Percentiles rank a stretch among this genome's conserved stretches.
These are phyloP conservation scores for Malassezia caprae DNA, from an alignment of 1,284 basidiomycete genomes.

Conservation along the genomic window DNA sequence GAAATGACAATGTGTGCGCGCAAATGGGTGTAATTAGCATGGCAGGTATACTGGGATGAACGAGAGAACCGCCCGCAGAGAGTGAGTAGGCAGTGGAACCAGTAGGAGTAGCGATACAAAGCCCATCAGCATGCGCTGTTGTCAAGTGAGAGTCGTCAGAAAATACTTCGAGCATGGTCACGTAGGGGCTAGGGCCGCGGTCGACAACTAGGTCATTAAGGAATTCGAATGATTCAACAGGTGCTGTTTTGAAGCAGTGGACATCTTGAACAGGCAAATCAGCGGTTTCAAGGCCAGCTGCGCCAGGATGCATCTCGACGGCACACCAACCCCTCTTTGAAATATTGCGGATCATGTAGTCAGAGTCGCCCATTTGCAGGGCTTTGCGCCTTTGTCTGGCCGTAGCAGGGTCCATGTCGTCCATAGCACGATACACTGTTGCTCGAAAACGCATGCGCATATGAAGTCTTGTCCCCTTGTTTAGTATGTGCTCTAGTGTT, in stretches of 20 bases:
- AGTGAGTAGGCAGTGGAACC: slow-evolving; percentile 91
- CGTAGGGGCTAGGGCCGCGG: slow-evolving; percentile 92
- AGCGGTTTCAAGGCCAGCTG: slow-evolving; percentile 1
- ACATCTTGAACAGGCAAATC: slow-evolving; percentile 61
- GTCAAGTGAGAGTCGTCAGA: slow-evolving; percentile 99
- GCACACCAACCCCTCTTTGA: slow-evolving; percentile 39
- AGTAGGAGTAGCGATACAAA: slow-evolving; percentile 91
- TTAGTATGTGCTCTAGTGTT: slow-evolving; percentile 80
- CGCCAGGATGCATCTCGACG: slow-evolving; percentile 28
- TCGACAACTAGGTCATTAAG: slow-evolving; percentile 97
- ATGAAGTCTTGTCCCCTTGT: slow-evolving; percentile 90
- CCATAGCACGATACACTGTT: slow-evolving; percentile 65
- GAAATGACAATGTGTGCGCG: slow-evolving; percentile 94
- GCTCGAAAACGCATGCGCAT: slow-evolving; percentile 98
- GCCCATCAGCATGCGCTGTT: slow-evolving; percentile 93
- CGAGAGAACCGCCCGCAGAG: slow-evolving; percentile 92
- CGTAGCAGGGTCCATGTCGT: not conserved
- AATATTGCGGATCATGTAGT: slow-evolving; percentile 42
- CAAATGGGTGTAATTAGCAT: slow-evolving; percentile 95
- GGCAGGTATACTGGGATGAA: slow-evolving; percentile 94
- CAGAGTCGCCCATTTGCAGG: slow-evolving; percentile 38
- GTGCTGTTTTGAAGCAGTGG: slow-evolving; percentile 89
- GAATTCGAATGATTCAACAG: slow-evolving; percentile 94
- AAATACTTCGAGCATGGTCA: slow-evolving; percentile 88
- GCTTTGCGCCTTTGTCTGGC: slow-evolving; percentile 20